These are phyloP conservation scores for Physcia stellaris DNA, from an alignment of 495 filamentous ascomycete genomes.

Conservation along the genomic window DNA sequence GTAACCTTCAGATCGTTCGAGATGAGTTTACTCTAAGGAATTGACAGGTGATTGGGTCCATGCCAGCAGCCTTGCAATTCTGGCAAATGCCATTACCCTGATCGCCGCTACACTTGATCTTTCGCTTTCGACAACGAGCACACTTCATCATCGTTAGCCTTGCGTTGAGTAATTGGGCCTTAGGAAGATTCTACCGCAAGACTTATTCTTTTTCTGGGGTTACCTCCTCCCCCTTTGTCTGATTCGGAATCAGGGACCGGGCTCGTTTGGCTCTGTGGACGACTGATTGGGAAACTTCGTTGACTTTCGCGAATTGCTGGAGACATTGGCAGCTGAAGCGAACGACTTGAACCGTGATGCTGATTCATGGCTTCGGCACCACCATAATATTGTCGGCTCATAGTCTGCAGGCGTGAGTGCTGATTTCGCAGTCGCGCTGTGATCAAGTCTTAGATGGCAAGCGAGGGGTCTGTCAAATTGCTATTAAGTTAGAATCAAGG, in stretches of 20 bases:
- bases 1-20: neutral
- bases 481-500: no score
- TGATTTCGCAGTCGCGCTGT: no score
- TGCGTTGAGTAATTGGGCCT: no score
- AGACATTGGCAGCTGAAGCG: constrained; percentile 2
- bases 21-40: constrained; percentile 47
- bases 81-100: constrained; percentile 59
- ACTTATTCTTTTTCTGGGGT: constrained; percentile 40
- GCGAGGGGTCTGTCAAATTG: no score
- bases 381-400: constrained; percentile 5
- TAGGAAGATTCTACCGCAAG: constrained; percentile 46
- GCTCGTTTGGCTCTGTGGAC: constrained; percentile 6
- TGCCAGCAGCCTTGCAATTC: constrained; percentile 67
- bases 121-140: constrained; percentile 77
- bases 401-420: no score
- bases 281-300: constrained; percentile 5
- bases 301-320: constrained; percentile 3
- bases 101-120: constrained; percentile 94
- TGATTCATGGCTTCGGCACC: neutral
- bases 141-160: constrained; percentile 42
- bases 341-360: constrained; percentile 1
- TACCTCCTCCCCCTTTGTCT: constrained; percentile 7
- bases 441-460: no score
- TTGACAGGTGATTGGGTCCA: constrained; percentile 43
- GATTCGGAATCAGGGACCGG: constrained; percentile 4